Evolutionary conservation across 495 filamentous ascomycete genomes (phyloP).

Genomic region (Terfezia boudieri): DNA sequence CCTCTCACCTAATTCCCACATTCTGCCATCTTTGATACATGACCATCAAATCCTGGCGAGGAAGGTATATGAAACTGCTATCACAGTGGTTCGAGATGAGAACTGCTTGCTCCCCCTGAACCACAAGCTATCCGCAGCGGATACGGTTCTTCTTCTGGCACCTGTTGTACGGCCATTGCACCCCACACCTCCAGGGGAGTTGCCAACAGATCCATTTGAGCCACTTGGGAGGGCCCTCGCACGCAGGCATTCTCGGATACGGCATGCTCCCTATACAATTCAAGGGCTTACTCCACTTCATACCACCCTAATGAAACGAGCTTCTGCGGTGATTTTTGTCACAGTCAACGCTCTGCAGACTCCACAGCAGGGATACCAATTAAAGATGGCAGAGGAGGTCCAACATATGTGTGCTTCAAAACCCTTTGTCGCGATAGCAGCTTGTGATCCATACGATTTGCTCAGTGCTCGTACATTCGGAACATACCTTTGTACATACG

Average conservation of each 20-base stretch:
- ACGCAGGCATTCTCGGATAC: slow-evolving; percentile 29
- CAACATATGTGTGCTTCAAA: slow-evolving; percentile 17
- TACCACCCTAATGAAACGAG: slow-evolving; percentile 34
- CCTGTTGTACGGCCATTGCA: slow-evolving; percentile 31
- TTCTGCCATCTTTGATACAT: slow-evolving; percentile 15
- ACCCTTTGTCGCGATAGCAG: slow-evolving; percentile 18
- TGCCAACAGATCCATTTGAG: slow-evolving; percentile 34
- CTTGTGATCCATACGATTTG: slow-evolving; percentile 20
- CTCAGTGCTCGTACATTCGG: slow-evolving; percentile 18
- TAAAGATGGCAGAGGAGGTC: slow-evolving; percentile 16
- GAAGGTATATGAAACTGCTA: slow-evolving; percentile 16
- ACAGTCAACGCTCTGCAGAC: slow-evolving; percentile 14
- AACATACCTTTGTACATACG: slow-evolving; percentile 22
- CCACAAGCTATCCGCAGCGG: slow-evolving; percentile 14
- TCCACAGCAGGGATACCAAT: slow-evolving; percentile 9
- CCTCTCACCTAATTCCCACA: slow-evolving; percentile 11
- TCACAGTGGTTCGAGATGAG: slow-evolving; percentile 20
- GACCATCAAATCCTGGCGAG: slow-evolving; percentile 14
- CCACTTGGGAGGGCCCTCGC: slow-evolving; percentile 34
- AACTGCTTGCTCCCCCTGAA: slow-evolving; percentile 14
- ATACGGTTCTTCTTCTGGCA: slow-evolving; percentile 36
- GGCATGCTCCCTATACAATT: slow-evolving; percentile 37
- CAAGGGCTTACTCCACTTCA: slow-evolving; percentile 37
- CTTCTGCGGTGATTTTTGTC: slow-evolving; percentile 32
- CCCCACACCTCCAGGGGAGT: slow-evolving; percentile 10